These are phyloP conservation scores for Penicillium sp. DNA, from an alignment of 2,329 filamentous ascomycete species.

Conservation along the genomic window DNA sequence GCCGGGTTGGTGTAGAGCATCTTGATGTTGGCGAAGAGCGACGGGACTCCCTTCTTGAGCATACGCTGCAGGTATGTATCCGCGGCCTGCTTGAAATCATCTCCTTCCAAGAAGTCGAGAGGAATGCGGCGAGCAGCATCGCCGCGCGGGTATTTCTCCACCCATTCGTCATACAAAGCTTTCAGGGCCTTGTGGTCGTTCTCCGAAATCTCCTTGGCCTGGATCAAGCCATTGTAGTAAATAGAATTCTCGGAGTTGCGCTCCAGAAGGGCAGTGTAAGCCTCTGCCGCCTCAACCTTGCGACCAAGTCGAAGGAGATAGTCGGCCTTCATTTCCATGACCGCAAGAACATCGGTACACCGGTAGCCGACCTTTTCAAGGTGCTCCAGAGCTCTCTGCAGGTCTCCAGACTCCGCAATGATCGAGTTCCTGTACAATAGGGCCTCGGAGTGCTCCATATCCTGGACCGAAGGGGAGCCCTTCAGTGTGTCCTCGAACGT, in stretches of 20 bases:
- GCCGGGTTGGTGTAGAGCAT: slow-evolving; percentile 75
- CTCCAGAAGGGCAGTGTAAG: slow-evolving; percentile 76
- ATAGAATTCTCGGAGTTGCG: slow-evolving; percentile 82
- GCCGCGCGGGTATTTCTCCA: slow-evolving; percentile 73
- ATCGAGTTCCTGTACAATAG: slow-evolving; percentile 92
- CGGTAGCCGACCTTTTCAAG: slow-evolving; percentile 73
- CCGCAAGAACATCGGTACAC: slow-evolving; percentile 77
- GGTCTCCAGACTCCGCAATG: slow-evolving; percentile 85
- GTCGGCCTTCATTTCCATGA: slow-evolving; percentile 80
- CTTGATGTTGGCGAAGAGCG: slow-evolving; percentile 95
- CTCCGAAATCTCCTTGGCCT: slow-evolving; percentile 62
- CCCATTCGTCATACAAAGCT: slow-evolving; percentile 78
- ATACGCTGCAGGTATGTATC: slow-evolving; percentile 77
- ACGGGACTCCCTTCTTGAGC: slow-evolving; percentile 90
- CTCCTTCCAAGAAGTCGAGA: slow-evolving; percentile 80
- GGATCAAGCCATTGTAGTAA: slow-evolving; percentile 79
- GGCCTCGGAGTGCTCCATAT: slow-evolving; percentile 92
- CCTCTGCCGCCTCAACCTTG: slow-evolving; percentile 76
- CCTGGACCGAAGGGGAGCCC: slow-evolving; percentile 68
- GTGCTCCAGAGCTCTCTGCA: slow-evolving; percentile 79
- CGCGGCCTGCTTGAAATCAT: slow-evolving; percentile 75
- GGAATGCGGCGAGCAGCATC: slow-evolving; percentile 85
- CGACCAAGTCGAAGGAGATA: slow-evolving; percentile 76
- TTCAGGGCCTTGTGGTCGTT: slow-evolving; percentile 64
- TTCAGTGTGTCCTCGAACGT: slow-evolving; percentile 95